Base-by-base conservation (phyloP, 495 filamentous ascomycete genomes). In the Penicillium fimorum region DNA sequence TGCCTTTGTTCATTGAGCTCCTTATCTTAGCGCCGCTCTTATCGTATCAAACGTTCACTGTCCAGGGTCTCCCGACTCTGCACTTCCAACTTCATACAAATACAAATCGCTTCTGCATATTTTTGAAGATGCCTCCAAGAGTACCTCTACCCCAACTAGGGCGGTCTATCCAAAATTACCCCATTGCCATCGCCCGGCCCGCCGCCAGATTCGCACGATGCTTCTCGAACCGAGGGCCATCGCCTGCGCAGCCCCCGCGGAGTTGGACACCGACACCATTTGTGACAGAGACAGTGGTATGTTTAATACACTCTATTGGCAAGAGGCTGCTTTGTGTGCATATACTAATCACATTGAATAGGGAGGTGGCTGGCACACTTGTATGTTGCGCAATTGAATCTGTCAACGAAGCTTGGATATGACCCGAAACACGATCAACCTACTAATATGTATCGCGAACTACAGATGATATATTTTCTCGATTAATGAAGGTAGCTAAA, bases 331-430 rank as follows among this genome's bases (percentile, higher is more conserved):
- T 32, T n/a, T 20, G 15, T 53, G 41, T n/a, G 44, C 17, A 25
- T 47, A 46, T 45, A 30, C 52, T 63, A 55, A 58, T 84, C 45
- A 84, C 70, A 60, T 33, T 50, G 43, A 59, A 55, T 64, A 95
- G 91, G 84, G 87, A 70, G 91, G 90, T 61, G 92, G 92, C 62
- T 96, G 89, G 88, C 87, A 90, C 64, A 95, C 90, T 65, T 91
- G 90, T 92, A 83, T 58, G 84, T 78, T 54, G 43, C 25, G 7
- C 42, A 44, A 43, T 57, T 20, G 15, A 20, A 48, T 47, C 12
- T n/a, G 38, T 17, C 27, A 18, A 44, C 29, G 22, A 44, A 24
- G 12, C 27, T 20, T 22, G 35, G 3, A 48, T 37, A 35, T 42
- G 30, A 44, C 53, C 44, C 11, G 29, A 37, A 37, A 67, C 37